Conservation (phyloP, 2,329 filamentous ascomycete genomes). For the Grosmannia huntii region DNA sequence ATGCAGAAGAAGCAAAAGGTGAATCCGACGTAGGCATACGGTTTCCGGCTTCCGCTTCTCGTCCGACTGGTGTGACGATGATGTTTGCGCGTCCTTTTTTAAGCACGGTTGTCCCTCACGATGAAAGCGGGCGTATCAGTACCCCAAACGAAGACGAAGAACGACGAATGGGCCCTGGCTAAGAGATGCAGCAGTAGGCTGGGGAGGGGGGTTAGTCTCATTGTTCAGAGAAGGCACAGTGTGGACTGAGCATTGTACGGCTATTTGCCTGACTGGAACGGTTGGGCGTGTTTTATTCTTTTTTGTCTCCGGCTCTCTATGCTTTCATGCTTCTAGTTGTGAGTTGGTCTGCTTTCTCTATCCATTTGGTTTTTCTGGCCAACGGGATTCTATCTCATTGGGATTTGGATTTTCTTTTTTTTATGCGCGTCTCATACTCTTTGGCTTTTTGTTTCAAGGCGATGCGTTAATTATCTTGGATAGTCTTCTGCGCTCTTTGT, state of each 20-base stretch:
- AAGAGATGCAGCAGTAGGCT: neutral
- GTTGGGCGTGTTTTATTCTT: conserved; percentile 2
- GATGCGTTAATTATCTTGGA: conserved; percentile 16
- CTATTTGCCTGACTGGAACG: neutral
- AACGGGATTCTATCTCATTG: neutral
- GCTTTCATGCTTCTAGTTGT: neutral
- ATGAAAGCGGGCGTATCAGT: neutral
- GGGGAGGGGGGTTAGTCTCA: neutral
- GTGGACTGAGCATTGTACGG: neutral
- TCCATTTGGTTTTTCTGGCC: neutral
- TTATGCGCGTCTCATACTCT: neutral
- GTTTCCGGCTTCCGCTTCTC: neutral
- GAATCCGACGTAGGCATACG: conserved; percentile 17
- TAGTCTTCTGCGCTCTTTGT: neutral
- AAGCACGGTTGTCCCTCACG: neutral
- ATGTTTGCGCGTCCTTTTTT: neutral
- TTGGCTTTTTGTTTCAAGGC: conserved; percentile 3
- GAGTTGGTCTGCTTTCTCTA: neutral
- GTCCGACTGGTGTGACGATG: neutral
- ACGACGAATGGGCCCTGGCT: neutral
- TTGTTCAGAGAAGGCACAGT: neutral
- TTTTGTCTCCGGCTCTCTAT: neutral
- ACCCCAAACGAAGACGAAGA: neutral
- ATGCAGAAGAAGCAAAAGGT: conserved; percentile 42
- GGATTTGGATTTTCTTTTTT: neutral